These are phyloP conservation scores for Sonneratia caseolaris DNA, from an alignment of 345 rosid species.

Conservation along the genomic window DNA sequence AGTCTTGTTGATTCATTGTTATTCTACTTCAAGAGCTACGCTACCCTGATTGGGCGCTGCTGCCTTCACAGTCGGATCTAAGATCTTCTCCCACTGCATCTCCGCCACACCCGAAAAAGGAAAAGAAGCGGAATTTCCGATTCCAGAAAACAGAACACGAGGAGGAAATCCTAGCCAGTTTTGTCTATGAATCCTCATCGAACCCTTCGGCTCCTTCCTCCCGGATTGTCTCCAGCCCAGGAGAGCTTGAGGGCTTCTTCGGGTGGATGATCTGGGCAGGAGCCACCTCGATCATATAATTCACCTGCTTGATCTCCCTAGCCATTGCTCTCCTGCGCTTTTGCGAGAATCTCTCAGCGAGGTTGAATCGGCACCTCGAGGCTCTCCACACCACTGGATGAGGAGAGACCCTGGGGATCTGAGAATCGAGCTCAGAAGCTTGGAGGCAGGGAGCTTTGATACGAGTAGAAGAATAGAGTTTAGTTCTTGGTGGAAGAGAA, in stretches of 20 bases:
- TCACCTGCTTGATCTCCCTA: constrained; percentile 2
- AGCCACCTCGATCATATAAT: constrained; percentile 33
- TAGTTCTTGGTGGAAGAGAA: background rate
- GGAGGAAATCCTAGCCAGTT: too few species aligned
- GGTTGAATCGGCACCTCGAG: background rate
- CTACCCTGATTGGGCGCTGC: background rate
- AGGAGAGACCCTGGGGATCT: constrained; percentile 5
- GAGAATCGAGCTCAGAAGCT: background rate
- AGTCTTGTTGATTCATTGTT: background rate
- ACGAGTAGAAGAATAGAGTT: background rate
- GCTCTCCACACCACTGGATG: constrained; percentile 12
- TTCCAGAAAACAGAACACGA: too few species aligned
- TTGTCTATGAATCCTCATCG: constrained; percentile 9
- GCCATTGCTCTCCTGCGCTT: constrained; percentile 14
- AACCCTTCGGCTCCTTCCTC: constrained; percentile 23
- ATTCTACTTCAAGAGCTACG: background rate
- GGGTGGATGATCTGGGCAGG: constrained; percentile 35
- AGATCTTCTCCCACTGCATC: background rate
- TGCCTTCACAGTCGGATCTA: background rate
- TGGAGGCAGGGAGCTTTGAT: background rate
- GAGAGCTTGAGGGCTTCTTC: constrained; percentile 29
- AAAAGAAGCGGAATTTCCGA: background rate
- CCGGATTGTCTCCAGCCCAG: constrained; percentile 29
- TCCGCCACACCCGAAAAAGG: background rate
- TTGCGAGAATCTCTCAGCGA: background rate